phyloP scores from a whole-genome alignment of 1,139 yeast species.

The Sporopachydermia cereana region DNA sequence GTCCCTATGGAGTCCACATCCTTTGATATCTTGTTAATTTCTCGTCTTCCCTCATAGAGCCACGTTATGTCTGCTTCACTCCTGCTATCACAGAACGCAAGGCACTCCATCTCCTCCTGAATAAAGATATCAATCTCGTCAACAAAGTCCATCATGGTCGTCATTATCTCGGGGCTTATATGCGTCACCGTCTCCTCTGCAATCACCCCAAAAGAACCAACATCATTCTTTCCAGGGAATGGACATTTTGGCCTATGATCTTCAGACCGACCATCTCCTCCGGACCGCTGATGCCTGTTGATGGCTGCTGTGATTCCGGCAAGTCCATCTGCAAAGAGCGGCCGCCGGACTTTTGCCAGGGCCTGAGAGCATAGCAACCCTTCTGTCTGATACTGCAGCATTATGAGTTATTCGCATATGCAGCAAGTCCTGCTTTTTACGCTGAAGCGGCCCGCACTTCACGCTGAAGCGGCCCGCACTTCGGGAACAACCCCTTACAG shows the following conservation, averaged over 20 bases:
- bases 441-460: too few relatives aligned
- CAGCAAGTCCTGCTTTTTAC: too few relatives aligned
- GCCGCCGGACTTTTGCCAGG: not conserved
- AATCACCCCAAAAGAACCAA: not conserved
- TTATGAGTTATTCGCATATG: too few relatives aligned
- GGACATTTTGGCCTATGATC: too few relatives aligned
- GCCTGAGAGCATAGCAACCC: too few relatives aligned
- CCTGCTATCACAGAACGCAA: not conserved
- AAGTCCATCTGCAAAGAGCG: not conserved
- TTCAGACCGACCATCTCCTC: too few relatives aligned
- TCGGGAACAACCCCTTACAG: too few relatives aligned
- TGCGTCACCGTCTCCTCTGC: not conserved
- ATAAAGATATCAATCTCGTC: not conserved
- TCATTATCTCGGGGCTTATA: not conserved
- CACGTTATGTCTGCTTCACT: conserved; percentile 25
- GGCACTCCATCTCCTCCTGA: not conserved
- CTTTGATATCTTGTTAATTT: conserved; percentile 29
- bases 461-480: too few relatives aligned
- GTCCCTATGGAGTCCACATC: conserved; percentile 30
- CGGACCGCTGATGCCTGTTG: not conserved
- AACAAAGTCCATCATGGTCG: not conserved
- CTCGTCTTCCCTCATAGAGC: conserved; percentile 37
- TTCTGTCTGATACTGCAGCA: too few relatives aligned
- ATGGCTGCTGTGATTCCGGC: not conserved
- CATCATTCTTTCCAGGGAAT: not conserved